Base-by-base conservation (phyloP, 805 yeast genomes). In the Ogataea chonburiensis region DNA sequence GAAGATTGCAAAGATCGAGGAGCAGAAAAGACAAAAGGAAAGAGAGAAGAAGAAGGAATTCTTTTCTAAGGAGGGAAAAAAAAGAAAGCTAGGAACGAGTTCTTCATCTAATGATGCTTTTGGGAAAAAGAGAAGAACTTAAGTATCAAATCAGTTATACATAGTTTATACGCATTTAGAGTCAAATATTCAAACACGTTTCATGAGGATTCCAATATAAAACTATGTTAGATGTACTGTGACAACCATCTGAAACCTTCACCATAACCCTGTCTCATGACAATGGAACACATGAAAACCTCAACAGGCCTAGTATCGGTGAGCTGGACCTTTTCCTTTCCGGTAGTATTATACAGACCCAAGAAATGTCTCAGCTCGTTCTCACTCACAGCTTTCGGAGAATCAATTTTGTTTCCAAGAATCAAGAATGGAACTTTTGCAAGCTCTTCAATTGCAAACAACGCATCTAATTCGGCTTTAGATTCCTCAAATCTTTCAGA, bases 161-260 rank as follows among this genome's bases (percentile, higher is more conserved):
- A n/a, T n/a, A n/a, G n/a, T n/a, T n/a, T n/a, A n/a, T n/a, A n/a
- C n/a, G n/a, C n/a, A n/a, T n/a, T n/a, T n/a, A n/a, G n/a, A n/a
- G n/a, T n/a, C n/a, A n/a, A n/a, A n/a, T n/a, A n/a, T n/a, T n/a
- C n/a, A n/a, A n/a, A n/a, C n/a, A n/a, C n/a, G n/a, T n/a, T n/a
- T n/a, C n/a, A n/a, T 10, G 33, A 26, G 15, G 17, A 12, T 24
- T 24, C 9, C 9, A 24, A 24, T 20, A 22, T 30, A 10, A 17
- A 12, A 22, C 3, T n/a, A 23, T 12, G 17, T 42, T 24, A 91
- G 55, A 91, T 91, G 67, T 85, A 91, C 70, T 93, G 95, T 45
- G 96, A 87, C 59, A 93, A 78, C 98, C 97, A 93, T 75, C 87
- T 85, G 77, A 93, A 88, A 46, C 95, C 98, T 55, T 93, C 98